Evolutionary conservation across 2,329 filamentous ascomycete genomes (phyloP), one percentile per base, ranked within the genome.

Genomic region (Boeremia lycopersici): DNA sequence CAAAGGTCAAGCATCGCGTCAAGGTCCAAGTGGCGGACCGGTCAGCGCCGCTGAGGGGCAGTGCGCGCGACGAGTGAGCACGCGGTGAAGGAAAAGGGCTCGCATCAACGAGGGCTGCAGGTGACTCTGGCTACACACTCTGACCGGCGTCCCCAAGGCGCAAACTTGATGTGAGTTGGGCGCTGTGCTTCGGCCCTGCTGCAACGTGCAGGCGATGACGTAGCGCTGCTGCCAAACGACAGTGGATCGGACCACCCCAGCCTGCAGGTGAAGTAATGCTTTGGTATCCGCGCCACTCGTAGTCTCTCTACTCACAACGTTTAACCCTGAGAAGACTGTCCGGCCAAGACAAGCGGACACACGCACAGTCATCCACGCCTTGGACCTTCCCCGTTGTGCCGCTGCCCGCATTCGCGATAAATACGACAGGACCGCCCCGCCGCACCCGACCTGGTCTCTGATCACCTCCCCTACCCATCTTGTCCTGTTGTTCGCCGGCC

Each of bases 401-500:
- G 39, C 28, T 28, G 51, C 45, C 51, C 35, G 52, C 52, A 35
- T 19, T 35, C 30, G 15, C 50, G 47, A 55, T 50, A 55, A 55
- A 55, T 55, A 50, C 52, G 35, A 33, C 45, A 10, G 33, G 13
- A 10, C 40, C 23, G 36, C 52, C 51, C 51, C 46, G 51, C 51
- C 35, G 43, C 26, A 26, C 49, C 42, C 43, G 43, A 52, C 38
- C 45, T 49, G 41, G 7, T 28, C 48, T 40, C 45, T 48, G 50
- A 43, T 39, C 51, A 48, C 45, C 28, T 28, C 48, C 56, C 54
- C 47, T 35, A 19, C 40, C 25, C 56, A 46, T 59, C 53, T 60
- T 57, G 48, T 62, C 57, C 39, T 48, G 52, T 64, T 54, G 55
- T 62, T 64, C 36, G 59, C 54, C 53, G 48, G 54, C 57, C 53